Evolutionary conservation across 73 alveolate species (phyloP), one percentile per base, ranked within the genome.

Genomic region (Effrenium voratum): DNA sequence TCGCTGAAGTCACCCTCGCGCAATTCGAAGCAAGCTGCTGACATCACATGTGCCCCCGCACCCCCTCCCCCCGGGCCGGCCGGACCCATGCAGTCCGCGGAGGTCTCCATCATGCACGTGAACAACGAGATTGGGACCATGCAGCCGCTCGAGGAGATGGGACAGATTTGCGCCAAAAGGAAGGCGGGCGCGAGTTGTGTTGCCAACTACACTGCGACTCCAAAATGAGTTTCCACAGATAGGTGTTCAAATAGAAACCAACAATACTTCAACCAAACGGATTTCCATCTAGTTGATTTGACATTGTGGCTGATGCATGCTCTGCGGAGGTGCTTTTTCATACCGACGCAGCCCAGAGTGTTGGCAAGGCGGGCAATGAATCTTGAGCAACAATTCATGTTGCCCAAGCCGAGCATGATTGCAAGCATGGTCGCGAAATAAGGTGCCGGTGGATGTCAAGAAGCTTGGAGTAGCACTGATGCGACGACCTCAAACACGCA

Each of bases 91-190:
- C 79, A 19, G 46, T 15, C 36, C 30, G 47, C 79, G n/a, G 32
- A 87, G 95, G 95, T 88, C 59, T 99, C 99, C 10, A 99, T 99
- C 44, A 99, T 99, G 99, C 95, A 99, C 94, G 99, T 99, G 43
- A 99, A 99, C 99, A 99, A 99, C 93, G 99, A 99, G 99, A 99
- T 99, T 70, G 99, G 99, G n/a, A 99, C 99, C 38, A 99, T 99
- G 95, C 99, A 99, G 95, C 99, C 99, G 3, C 95, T 99, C 40
- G 99, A 99, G 98, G 99, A 99, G 99, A 99, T 99, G 43, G 99
- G 99, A n/a, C 98, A 99, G 93, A 98, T 99, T 49, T 99, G 99
- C 95, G 99, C 99, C 90, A 99, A 99, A 93, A 99, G 98, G 57
- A 99, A 99, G 96, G 95, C 84, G 13, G 60, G 60, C 5, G 40